Base-by-base conservation (phyloP, 192 early-diverging fungal genomes). In the Coemansia sp. region DNA sequence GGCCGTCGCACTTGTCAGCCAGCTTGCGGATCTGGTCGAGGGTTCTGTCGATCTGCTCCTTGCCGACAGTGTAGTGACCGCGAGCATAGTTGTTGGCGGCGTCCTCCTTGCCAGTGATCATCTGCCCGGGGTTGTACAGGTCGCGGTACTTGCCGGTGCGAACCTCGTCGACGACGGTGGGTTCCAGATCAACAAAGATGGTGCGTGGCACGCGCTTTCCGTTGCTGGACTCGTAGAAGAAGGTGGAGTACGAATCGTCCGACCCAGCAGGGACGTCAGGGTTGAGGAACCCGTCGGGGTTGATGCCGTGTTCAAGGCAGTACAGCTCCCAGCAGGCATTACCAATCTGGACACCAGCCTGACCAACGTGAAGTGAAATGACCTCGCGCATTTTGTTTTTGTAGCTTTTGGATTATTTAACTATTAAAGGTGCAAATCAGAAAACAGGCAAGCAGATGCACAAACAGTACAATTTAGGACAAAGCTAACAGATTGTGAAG, bases 291-390 rank as follows among this genome's bases (percentile, higher is more conserved):
- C 96, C 96, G 77, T 98, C 96, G 67, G 96, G 94, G 74, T 92
- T 88, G 75, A 99, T 95, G 66, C 95, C 95, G 86, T 99, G 97
- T 83, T 99, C 97, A 54, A 90, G 85, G 73, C 88, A 92, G 83
- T 89, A 91, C 83, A 99, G 91, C 85, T 99, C 97, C 97, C 97
- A 99, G 85, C 97, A 99, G 87, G 95, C 93, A 88, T 98, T 98
- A 91, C 97, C 97, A 74, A 99, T 99, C 83, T 99, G 97, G 82
- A 99, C 94, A 97, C 97, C 97, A 75, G 97, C 97, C 76, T 89
- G 88, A 69, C 89, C 89, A 81, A 89, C 87, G 82, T 91, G 89
- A 73, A 90, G 78, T 42, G 89, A 90, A 71, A 90, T 89, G 78
- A 85, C 84, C 74, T 91, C 89, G 80, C 88, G 87, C 89, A 90